Conservation (phyloP, 2,329 filamentous ascomycete genomes). For the Bipolaris gigantea region DNA sequence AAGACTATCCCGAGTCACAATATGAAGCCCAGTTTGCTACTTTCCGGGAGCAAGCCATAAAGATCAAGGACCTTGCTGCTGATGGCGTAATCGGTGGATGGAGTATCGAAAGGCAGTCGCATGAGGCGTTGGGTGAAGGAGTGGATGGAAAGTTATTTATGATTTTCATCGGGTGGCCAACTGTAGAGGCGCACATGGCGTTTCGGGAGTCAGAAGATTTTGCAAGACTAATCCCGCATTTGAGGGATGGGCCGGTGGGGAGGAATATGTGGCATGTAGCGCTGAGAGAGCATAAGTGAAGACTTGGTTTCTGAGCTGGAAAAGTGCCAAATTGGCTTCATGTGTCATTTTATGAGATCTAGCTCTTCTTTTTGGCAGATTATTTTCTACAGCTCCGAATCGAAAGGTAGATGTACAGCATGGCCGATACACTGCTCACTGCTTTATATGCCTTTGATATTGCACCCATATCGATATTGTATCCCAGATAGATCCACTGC, state of each 20-base stretch:
- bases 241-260: conserved; percentile 49
- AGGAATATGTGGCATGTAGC: conserved; percentile 47
- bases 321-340: background rate
- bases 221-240: conserved; percentile 42
- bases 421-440: too few species aligned
- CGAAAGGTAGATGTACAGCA: background rate
- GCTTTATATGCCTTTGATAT: too few species aligned
- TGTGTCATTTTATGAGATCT: background rate
- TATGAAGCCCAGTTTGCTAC: conserved; percentile 39
- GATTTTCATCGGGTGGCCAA: conserved; percentile 56
- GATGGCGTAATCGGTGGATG: conserved; percentile 39
- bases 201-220: conserved; percentile 53
- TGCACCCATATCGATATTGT: too few species aligned
- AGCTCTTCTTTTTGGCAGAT: background rate
- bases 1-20: conserved; percentile 26
- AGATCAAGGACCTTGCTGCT: conserved; percentile 33
- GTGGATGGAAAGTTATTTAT: conserved; percentile 46
- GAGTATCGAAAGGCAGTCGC: conserved; percentile 37
- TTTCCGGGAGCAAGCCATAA: conserved; percentile 43
- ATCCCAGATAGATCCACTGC: too few species aligned
- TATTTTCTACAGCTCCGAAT: background rate
- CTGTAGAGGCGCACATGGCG: conserved; percentile 53
- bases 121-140: conserved; percentile 21
- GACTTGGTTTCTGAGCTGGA: background rate
- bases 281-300: conserved; percentile 18